phyloP scores from a whole-genome alignment of 495 filamentous ascomycete species.

The Penicillium paxilli region DNA sequence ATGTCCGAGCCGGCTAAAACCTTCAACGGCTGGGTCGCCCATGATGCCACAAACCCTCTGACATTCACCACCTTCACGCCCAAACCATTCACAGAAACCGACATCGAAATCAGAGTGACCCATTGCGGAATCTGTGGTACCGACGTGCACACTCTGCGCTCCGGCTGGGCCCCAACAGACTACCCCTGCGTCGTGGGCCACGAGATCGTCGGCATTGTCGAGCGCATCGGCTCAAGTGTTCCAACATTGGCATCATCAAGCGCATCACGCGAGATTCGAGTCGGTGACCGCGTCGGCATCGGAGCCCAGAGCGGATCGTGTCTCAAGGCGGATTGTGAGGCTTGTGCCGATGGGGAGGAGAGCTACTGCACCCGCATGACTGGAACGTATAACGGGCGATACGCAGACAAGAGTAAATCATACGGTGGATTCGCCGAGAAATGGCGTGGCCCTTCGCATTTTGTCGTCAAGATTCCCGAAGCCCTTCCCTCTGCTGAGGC shows the following conservation, averaged over 20 bases:
- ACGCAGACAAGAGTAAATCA: conserved; percentile 58
- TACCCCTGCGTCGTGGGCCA: conserved; percentile 80
- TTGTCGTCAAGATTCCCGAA: conserved; percentile 78
- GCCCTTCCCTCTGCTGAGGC: conserved; percentile 54
- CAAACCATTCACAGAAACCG: conserved; percentile 75
- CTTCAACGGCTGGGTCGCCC: conserved; percentile 83
- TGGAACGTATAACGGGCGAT: conserved; percentile 69
- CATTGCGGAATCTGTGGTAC: conserved; percentile 86
- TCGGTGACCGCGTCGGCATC: conserved; percentile 84
- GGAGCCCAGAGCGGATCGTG: conserved; percentile 79
- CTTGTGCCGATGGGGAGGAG: conserved; percentile 62
- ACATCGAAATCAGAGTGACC: conserved; percentile 62
- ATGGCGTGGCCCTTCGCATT: conserved; percentile 70
- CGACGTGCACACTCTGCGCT: conserved; percentile 74
- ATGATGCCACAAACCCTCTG: conserved; percentile 68
- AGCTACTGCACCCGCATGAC: conserved; percentile 65
- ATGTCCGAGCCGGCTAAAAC: conserved; percentile 33
- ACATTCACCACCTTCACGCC: conserved; percentile 70
- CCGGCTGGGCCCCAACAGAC: conserved; percentile 67
- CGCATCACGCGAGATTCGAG: conserved; percentile 58
- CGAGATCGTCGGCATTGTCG: conserved; percentile 79
- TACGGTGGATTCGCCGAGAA: conserved; percentile 71
- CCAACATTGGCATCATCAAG: conserved; percentile 35
- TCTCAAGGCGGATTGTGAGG: conserved; percentile 63
- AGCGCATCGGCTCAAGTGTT: conserved; percentile 58